These are phyloP conservation scores for Clonostachys rhizophaga DNA, from an alignment of 2,329 filamentous ascomycete species.

Conservation along the genomic window DNA sequence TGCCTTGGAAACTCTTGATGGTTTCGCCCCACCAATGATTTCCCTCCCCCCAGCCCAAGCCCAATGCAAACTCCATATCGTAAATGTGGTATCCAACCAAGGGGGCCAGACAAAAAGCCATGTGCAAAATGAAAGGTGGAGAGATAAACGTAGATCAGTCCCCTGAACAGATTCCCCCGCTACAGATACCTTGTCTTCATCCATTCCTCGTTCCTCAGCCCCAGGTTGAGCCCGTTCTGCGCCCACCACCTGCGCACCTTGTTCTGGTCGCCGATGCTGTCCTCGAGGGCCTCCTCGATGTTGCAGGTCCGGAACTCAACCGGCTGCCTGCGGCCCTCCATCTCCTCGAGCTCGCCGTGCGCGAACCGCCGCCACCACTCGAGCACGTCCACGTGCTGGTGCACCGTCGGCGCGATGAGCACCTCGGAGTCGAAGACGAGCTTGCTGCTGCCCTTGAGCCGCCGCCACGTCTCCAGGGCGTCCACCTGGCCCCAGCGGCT, in stretches of 20 bases:
- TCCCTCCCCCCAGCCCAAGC: no score
- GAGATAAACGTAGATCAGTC: no score
- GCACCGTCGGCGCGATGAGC: constrained; percentile 80
- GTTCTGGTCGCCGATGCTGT: constrained; percentile 71
- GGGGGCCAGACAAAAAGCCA: no score
- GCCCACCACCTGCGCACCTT: constrained; percentile 85
- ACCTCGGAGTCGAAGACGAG: constrained; percentile 80
- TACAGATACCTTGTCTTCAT: constrained; percentile 74
- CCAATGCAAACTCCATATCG: no score
- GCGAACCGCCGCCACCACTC: constrained; percentile 87
- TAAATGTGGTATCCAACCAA: no score
- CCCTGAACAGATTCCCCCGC: background rate
- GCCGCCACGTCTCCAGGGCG: constrained; percentile 78
- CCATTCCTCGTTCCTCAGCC: constrained; percentile 82
- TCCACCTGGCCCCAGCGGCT: constrained; percentile 80
- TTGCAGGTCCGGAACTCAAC: constrained; percentile 95
- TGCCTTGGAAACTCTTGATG: no score
- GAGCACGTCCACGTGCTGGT: constrained; percentile 77
- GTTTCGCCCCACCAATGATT: no score
- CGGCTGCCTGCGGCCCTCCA: constrained; percentile 52
- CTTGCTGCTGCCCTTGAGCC: constrained; percentile 57
- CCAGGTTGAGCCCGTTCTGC: constrained; percentile 74
- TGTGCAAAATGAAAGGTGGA: no score
- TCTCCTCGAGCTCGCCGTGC: constrained; percentile 46
- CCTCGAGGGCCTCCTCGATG: constrained; percentile 91